A percentile compares a stretch with the other conserved stretches of the same genome.
Conservation (phyloP, 345 rosid species). For the Camelina neglecta region DNA sequence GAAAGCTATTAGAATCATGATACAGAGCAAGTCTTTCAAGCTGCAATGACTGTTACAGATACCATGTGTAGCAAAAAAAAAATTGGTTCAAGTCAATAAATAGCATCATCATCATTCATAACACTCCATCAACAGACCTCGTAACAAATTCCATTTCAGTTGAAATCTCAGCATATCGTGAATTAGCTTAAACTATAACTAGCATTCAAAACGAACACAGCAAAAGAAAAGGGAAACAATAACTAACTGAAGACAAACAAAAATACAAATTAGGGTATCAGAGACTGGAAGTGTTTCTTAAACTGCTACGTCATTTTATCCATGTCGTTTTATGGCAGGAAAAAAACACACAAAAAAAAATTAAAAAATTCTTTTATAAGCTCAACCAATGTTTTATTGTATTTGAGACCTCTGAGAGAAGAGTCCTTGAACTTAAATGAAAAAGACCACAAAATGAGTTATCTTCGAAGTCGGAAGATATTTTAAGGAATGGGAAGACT, state of each 20-base stretch:
- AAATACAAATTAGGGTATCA: conserved; percentile 1
- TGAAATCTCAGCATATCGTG: conserved; percentile 2
- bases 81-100: conserved; percentile 16
- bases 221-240: neutral
- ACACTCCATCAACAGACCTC: conserved; percentile 28
- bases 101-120: conserved; percentile 30
- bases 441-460: conserved; percentile 9
- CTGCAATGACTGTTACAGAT: conserved; percentile 75
- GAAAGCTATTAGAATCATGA: conserved; percentile 84
- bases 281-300: neutral
- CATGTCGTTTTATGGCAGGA: conserved; percentile 4
- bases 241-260: conserved; percentile 20
- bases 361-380: neutral
- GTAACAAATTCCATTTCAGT: conserved; percentile 12
- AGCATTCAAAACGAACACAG: conserved; percentile 26
- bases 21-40: conserved; percentile 94
- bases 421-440: conserved; percentile 15
- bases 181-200: conserved; percentile 15
- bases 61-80: conserved; percentile 40
- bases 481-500: conserved; percentile 22
- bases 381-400: conserved; percentile 10
- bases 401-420: conserved; percentile 26
- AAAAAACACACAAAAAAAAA: neutral
- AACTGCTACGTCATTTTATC: conserved; percentile 29
- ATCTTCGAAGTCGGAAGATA: neutral